Evolutionary conservation across 2,329 filamentous ascomycete genomes (phyloP), one percentile per base, ranked within the genome.

Genomic region (Apiospora malaysiana): DNA sequence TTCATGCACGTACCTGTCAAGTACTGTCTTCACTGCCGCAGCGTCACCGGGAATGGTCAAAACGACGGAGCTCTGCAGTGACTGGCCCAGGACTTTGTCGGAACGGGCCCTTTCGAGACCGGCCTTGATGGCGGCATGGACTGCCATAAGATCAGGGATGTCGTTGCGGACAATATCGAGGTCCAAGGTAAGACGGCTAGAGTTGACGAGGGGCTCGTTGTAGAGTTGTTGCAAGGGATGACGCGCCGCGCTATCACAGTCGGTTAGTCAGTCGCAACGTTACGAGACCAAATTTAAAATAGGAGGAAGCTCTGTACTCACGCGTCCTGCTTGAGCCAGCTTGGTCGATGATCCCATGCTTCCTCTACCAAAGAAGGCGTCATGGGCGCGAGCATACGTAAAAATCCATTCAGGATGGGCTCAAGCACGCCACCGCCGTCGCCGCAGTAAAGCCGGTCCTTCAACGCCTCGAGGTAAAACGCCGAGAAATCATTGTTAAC

Each of bases 391-490:
- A 98, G 85, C 87, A 97, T 94, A 69, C 91, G 88, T 72, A 95
- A 83, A 23, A 98, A 84, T 46, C 94, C 90, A 7, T 89, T 83
- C 72, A 95, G 90, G 70, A 98, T 89, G 40, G 88, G 85, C 74
- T 89, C 87, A 66, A 93, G 82, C 5, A 88, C 85, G 66, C 92
- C 92, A 18, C 88, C 86, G 18, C 89, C 88, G 72, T 91, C 89
- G 42, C 93, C 93, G 65, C 95, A 96, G 83, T 99, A 99, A 1
- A 98, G 85, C 3, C 94, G 88, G 77, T 99, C 96, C 81, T 99
- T 99, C 76, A 95, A 86, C 0, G 93, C 91, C 81, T 99, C 96
- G 71, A 99, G 90, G 80, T 98, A 99, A 81, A 98, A 97, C 0
- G 95, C 92, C 0, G 94, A 98, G 32, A 99, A 87, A 75, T 98